Base-by-base conservation (phyloP, 2,329 filamentous ascomycete species). In the Raffaelea albimanens region DNA sequence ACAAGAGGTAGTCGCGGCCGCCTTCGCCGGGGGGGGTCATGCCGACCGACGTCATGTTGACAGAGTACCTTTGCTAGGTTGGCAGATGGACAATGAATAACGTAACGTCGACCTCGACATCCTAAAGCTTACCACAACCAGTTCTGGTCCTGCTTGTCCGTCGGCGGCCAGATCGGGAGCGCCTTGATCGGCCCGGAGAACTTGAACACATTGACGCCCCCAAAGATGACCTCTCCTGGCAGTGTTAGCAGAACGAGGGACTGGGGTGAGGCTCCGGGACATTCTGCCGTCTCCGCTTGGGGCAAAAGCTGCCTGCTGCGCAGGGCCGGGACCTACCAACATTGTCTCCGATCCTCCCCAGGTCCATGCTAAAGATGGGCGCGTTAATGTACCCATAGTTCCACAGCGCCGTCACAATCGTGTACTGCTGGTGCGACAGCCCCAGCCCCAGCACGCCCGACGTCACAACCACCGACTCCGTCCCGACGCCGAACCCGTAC, bases 271-370 rank as follows among this genome's bases (percentile, higher is more conserved):
- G n/a, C n/a, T n/a, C n/a, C n/a, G n/a, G n/a, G n/a, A n/a, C n/a
- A n/a, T n/a, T n/a, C n/a, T n/a, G n/a, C n/a, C n/a, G n/a, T n/a
- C n/a, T n/a, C n/a, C n/a, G n/a, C n/a, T n/a, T n/a, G n/a, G n/a
- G n/a, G n/a, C n/a, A n/a, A n/a, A n/a, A n/a, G n/a, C n/a, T n/a
- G n/a, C n/a, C n/a, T n/a, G n/a, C n/a, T n/a, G n/a, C 73, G 69
- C 19, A 73, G 63, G 16, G 69, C 71, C 19, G 70, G 70, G 48
- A 74, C 58, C 52, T 51, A 61, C 62, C 61, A 19, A 60, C 58
- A 5, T 60, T 60, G 19, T 60, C 57, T 5, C 56, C 59, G 39
- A 29, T 13, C 25, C 59, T 59, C 2, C 63, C 64, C 2, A 67
- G 56, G 0, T 59, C 61, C 16, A 67, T 38, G 41, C 62, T 64